Percentiles rank a stretch among this genome's conserved stretches.
These are phyloP conservation scores for Knoxdaviesia capensis DNA, from an alignment of 2,329 filamentous ascomycete species.

Conservation along the genomic window DNA sequence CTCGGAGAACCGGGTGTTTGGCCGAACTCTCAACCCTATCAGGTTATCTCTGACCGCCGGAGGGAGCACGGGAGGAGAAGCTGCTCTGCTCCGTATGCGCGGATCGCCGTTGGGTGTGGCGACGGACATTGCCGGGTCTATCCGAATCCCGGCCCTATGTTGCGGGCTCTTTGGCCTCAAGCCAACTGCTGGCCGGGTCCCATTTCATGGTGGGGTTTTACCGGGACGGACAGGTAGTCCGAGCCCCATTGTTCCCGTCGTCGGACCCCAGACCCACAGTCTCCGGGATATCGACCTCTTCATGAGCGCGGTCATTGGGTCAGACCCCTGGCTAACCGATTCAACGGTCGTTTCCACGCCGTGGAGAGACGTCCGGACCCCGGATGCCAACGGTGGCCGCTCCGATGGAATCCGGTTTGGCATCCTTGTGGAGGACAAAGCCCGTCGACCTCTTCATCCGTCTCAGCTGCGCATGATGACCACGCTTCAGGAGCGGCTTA, in stretches of 20 bases:
- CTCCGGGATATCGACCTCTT: conserved; percentile 16
- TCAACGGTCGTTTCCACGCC: too few relatives aligned
- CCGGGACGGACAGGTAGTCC: too few relatives aligned
- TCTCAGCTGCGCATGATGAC: too few relatives aligned
- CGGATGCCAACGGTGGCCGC: too few relatives aligned
- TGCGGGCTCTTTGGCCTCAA: conserved; percentile 36
- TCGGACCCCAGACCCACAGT: conserved; percentile 13
- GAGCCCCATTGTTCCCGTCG: too few relatives aligned
- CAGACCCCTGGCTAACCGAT: too few relatives aligned
- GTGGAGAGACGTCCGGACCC: too few relatives aligned
- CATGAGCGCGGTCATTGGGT: conserved; percentile 6
- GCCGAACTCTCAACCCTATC: conserved; percentile 39
- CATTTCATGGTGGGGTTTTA: conserved; percentile 8
- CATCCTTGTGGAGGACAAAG: too few relatives aligned
- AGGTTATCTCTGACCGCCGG: conserved; percentile 15
- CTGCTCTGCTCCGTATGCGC: conserved; percentile 35
- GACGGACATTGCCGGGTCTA: conserved; percentile 39
- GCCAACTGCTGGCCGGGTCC: conserved; percentile 38
- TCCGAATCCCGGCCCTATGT: conserved; percentile 33
- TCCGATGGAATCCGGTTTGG: too few relatives aligned
- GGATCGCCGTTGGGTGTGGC: conserved; percentile 42
- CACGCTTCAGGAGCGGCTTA: too few relatives aligned
- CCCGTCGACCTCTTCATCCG: too few relatives aligned
- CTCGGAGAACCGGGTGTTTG: conserved; percentile 43
- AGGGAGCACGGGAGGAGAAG: conserved; percentile 32